These are phyloP conservation scores for Capsicum baccatum DNA, from an alignment of 257 asterid species.

Conservation along the genomic window DNA sequence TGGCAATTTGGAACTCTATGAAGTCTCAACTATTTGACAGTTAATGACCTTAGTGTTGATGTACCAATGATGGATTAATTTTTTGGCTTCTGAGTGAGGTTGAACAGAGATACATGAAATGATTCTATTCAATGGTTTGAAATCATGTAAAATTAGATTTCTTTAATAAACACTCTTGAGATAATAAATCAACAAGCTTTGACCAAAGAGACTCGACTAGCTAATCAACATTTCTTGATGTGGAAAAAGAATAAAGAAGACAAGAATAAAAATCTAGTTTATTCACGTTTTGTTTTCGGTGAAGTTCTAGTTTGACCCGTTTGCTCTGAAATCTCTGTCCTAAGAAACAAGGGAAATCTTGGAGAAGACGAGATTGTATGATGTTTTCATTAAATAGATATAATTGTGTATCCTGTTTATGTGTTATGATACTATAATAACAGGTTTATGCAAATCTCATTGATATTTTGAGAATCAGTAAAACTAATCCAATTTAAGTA, in stretches of 20 bases:
- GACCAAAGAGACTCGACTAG: background rate
- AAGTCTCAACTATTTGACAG: background rate
- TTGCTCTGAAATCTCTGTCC: slow-evolving; percentile 18
- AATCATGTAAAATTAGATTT: slow-evolving; percentile 13
- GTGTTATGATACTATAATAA: background rate
- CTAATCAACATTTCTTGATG: slow-evolving; percentile 9
- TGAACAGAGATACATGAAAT: background rate
- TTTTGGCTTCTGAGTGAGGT: background rate
- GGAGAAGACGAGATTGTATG: slow-evolving; percentile 12
- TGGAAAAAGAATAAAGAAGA: slow-evolving; percentile 18
- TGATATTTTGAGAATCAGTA: slow-evolving; percentile 17
- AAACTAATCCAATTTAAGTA: background rate
- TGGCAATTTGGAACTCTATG: slow-evolving; percentile 16
- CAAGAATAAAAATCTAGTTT: background rate
- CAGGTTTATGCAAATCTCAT: background rate
- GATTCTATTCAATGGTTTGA: slow-evolving; percentile 12
- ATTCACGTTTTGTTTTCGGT: background rate
- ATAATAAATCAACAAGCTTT: background rate
- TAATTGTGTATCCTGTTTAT: slow-evolving; percentile 20
- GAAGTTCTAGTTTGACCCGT: slow-evolving; percentile 16
- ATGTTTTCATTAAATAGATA: background rate
- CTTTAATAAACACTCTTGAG: background rate
- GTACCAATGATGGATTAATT: background rate
- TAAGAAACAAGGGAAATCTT: slow-evolving; percentile 3
- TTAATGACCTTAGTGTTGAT: background rate